A percentile compares a stretch with the other conserved stretches of the same genome.
phyloP scores from a whole-genome alignment of 2,329 filamentous ascomycete genomes.

The Phoma sp. region DNA sequence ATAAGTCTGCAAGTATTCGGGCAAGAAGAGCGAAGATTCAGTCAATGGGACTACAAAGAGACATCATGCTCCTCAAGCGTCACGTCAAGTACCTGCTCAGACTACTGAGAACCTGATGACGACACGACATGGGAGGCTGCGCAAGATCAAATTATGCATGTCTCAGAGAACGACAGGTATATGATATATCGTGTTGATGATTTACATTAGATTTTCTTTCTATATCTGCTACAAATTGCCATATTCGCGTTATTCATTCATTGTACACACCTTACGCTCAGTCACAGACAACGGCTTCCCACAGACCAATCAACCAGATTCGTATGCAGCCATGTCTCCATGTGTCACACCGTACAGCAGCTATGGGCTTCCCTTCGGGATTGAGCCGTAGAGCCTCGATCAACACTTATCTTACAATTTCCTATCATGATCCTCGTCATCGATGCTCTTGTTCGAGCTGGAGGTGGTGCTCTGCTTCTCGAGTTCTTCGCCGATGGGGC shows the following conservation, averaged over 20 bases:
- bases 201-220: constrained; percentile 4
- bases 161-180: no score
- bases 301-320: constrained; percentile 28
- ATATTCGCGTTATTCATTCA: constrained; percentile 20
- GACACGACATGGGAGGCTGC: no score
- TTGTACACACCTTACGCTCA: constrained; percentile 33
- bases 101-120: no score
- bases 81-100: no score
- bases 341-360: constrained; percentile 10
- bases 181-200: background rate
- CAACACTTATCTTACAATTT: constrained; percentile 45
- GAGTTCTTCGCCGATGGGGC: constrained; percentile 62
- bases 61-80: no score
- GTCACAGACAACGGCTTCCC: constrained; percentile 24
- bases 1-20: no score
- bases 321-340: constrained; percentile 23
- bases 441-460: constrained; percentile 64
- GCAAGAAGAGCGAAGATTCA: no score
- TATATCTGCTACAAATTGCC: constrained; percentile 26
- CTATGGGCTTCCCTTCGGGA: constrained; percentile 13
- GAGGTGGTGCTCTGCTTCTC: constrained; percentile 60
- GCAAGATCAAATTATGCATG: no score
- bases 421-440: constrained; percentile 59
- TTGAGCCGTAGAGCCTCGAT: constrained; percentile 12
- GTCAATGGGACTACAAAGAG: no score